These are phyloP conservation scores for Caryopteris hybrid DNA, from an alignment of 305 asterid species.

Conservation along the genomic window DNA sequence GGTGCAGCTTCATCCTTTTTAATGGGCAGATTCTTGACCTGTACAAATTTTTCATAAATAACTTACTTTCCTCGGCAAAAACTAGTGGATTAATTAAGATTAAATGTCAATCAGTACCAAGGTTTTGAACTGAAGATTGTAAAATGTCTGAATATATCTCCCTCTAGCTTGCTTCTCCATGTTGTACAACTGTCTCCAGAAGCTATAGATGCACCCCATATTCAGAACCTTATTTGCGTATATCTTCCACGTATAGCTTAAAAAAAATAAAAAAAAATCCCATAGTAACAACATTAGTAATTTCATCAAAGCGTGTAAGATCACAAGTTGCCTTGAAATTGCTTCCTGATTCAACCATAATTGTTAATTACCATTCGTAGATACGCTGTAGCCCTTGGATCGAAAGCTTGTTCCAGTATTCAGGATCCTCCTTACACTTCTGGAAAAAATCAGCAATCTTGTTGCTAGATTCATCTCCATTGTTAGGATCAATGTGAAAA, in stretches of 20 bases:
- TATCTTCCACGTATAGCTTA: slow-evolving; percentile 95
- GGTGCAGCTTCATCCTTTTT: slow-evolving; percentile 50
- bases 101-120: slow-evolving; percentile 41
- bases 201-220: slow-evolving; percentile 74
- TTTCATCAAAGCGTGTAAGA: not conserved
- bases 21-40: slow-evolving; percentile 52
- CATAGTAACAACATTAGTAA: not conserved
- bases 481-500: slow-evolving; percentile 70
- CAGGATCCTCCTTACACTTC: slow-evolving; percentile 63
- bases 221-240: slow-evolving; percentile 83
- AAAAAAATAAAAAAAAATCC: slow-evolving; percentile 14
- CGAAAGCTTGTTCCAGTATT: slow-evolving; percentile 63
- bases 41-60: slow-evolving; percentile 10
- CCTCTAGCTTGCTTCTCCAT: slow-evolving; percentile 68
- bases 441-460: slow-evolving; percentile 82
- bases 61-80: not conserved
- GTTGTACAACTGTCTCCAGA: slow-evolving; percentile 62
- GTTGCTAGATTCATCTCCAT: slow-evolving; percentile 75
- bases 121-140: slow-evolving; percentile 66
- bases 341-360: no score
- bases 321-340: not conserved
- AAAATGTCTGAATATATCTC: slow-evolving; percentile 71
- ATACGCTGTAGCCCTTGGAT: slow-evolving; percentile 70
- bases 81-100: not conserved
- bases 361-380: slow-evolving; percentile 53